Evolutionary conservation across 208 protist genomes (phyloP).

Genomic region (Leishmania amazonensis): DNA sequence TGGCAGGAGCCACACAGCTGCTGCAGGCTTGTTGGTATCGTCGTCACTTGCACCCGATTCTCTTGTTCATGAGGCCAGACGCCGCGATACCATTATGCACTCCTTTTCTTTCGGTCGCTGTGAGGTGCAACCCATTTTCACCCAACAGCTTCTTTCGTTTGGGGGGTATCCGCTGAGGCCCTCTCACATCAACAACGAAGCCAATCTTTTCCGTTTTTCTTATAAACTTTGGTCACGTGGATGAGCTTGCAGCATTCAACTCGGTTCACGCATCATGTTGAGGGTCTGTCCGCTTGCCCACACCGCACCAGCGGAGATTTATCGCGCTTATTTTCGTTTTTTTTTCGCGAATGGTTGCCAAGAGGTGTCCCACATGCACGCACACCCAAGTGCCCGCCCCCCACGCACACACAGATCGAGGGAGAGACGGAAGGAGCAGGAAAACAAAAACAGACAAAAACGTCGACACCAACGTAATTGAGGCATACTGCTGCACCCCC

Average conservation of each 20-base stretch:
- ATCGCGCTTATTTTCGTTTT: neutral
- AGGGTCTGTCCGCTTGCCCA: neutral
- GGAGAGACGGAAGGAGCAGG: neutral
- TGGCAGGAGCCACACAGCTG: neutral
- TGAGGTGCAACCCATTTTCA: no score
- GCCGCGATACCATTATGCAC: no score
- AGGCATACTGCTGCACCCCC: neutral
- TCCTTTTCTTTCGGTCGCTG: no score
- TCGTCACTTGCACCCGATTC: neutral
- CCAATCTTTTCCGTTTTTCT: neutral
- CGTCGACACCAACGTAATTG: neutral
- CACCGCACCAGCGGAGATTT: neutral
- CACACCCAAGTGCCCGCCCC: neutral
- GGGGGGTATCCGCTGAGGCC: no score
- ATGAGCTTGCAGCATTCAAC: neutral
- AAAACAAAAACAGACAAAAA: neutral
- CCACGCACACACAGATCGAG: neutral
- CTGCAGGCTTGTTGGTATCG: neutral
- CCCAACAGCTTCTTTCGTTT: no score
- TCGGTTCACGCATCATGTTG: neutral
- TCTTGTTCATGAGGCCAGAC: neutral
- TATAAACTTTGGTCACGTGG: no score
- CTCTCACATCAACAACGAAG: neutral
- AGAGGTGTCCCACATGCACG: neutral
- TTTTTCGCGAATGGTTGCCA: neutral